Percentiles rank a stretch among this genome's conserved stretches.
These are phyloP conservation scores for Lachnellula suecica DNA, from an alignment of 2,329 filamentous ascomycete species.

Conservation along the genomic window DNA sequence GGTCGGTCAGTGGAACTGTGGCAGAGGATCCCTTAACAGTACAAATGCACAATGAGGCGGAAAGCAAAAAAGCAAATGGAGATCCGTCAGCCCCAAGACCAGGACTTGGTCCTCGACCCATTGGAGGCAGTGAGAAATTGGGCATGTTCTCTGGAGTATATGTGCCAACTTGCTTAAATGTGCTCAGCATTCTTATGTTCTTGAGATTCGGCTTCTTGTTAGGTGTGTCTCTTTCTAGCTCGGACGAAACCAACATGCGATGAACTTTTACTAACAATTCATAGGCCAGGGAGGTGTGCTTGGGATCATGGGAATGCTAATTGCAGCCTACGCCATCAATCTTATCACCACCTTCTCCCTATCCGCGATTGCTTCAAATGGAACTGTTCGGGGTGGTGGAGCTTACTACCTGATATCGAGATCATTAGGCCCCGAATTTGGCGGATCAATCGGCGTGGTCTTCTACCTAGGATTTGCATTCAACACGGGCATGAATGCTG, in stretches of 20 bases:
- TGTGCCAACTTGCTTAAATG: constrained; percentile 85
- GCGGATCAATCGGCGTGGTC: constrained; percentile 81
- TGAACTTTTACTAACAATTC: constrained; percentile 8
- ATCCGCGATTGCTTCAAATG: constrained; percentile 86
- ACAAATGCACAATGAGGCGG: constrained; percentile 26
- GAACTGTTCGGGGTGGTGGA: constrained; percentile 82
- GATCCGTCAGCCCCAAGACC: constrained; percentile 35
- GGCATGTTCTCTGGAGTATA: constrained; percentile 79
- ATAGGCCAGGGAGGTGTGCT: constrained; percentile 66
- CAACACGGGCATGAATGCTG: constrained; percentile 84
- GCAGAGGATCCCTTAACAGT: constrained; percentile 22
- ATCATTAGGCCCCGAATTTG: constrained; percentile 83
- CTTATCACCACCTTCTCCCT: constrained; percentile 83
- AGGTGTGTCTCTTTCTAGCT: constrained; percentile 40
- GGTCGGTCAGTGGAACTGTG: constrained; percentile 1
- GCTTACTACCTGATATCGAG: constrained; percentile 88
- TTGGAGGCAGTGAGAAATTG: constrained; percentile 57
- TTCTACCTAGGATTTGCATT: constrained; percentile 90
- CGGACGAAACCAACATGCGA: not conserved
- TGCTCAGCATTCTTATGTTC: constrained; percentile 90
- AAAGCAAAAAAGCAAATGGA: constrained; percentile 29
- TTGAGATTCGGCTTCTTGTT: constrained; percentile 83
- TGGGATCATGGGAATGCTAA: constrained; percentile 75
- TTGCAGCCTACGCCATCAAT: constrained; percentile 76
- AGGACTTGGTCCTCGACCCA: constrained; percentile 39